These are phyloP conservation scores for Globisporangium spiculum DNA, from an alignment of 352 stramenopile genomes.

Conservation along the genomic window DNA sequence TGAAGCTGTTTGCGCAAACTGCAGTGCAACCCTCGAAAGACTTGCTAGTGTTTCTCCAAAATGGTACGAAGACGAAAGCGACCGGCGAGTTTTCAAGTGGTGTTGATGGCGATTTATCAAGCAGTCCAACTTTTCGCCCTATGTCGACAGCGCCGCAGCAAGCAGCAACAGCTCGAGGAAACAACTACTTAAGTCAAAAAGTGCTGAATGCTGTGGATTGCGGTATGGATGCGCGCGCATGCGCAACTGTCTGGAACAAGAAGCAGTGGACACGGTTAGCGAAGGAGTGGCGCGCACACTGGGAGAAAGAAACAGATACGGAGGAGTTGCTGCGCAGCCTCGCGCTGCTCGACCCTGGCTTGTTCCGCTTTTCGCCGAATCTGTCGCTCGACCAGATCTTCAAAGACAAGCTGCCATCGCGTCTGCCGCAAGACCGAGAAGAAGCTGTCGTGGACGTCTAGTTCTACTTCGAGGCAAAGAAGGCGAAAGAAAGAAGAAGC, in stretches of 20 bases:
- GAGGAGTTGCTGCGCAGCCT: slow-evolving; percentile 30
- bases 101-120: not conserved
- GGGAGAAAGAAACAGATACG: slow-evolving; percentile 41
- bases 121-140: slow-evolving; percentile 10
- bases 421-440: slow-evolving; percentile 60
- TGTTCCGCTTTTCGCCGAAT: slow-evolving; percentile 25
- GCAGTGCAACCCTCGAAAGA: slow-evolving; percentile 41
- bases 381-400: slow-evolving; percentile 68
- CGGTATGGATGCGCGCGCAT: slow-evolving; percentile 13
- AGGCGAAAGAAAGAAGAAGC: not conserved
- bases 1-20: slow-evolving; percentile 42
- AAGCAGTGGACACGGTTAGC: slow-evolving; percentile 42
- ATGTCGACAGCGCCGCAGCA: slow-evolving; percentile 2
- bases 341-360: slow-evolving; percentile 26
- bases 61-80: slow-evolving; percentile 14
- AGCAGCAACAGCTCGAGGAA: not conserved
- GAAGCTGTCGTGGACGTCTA: slow-evolving; percentile 75
- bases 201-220: slow-evolving; percentile 14
- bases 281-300: slow-evolving; percentile 46
- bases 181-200: not conserved
- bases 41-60: slow-evolving; percentile 38
- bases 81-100: not conserved
- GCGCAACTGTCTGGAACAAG: slow-evolving; percentile 38
- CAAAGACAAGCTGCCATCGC: slow-evolving; percentile 69
- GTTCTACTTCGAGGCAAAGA: not conserved